phyloP scores from a whole-genome alignment of 192 early-diverging fungal genomes.

The Entomortierella parvispora region DNA sequence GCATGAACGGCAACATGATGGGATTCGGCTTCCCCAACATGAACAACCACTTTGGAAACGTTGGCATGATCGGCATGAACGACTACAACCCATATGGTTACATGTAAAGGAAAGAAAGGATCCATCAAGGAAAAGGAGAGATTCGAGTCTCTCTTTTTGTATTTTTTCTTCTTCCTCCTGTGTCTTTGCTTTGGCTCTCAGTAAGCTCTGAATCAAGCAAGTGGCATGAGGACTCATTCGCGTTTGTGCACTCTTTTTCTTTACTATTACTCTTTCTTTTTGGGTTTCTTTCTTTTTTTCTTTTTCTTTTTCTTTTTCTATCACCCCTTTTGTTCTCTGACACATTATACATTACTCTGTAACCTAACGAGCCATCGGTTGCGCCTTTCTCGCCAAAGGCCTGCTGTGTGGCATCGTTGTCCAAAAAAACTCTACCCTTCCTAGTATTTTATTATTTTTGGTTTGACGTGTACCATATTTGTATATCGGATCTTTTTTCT shows the following conservation, averaged over 20 bases:
- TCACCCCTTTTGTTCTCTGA: background rate
- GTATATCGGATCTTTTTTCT: background rate
- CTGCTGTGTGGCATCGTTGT: slow-evolving; percentile 2
- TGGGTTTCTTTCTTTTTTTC: slow-evolving; percentile 6
- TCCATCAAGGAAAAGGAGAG: too few species aligned
- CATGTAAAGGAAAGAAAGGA: slow-evolving; percentile 56
- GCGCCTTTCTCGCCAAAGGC: too few species aligned
- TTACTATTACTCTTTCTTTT: slow-evolving; percentile 10
- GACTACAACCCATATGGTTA: slow-evolving; percentile 54
- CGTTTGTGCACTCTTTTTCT: slow-evolving; percentile 3
- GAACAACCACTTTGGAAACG: slow-evolving; percentile 54
- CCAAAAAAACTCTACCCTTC: background rate
- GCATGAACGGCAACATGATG: slow-evolving; percentile 51
- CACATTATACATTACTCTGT: slow-evolving; percentile 16
- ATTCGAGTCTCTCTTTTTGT: slow-evolving; percentile 11
- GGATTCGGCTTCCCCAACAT: slow-evolving; percentile 52
- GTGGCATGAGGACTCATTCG: background rate
- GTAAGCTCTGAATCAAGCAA: too few species aligned
- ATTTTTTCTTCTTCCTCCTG: slow-evolving; percentile 4
- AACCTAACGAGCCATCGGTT: background rate
- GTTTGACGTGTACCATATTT: slow-evolving; percentile 2
- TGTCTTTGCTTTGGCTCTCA: too few species aligned
- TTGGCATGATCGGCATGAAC: slow-evolving; percentile 62
- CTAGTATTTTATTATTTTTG: slow-evolving; percentile 2
- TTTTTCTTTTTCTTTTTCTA: slow-evolving; percentile 6